Evolutionary conservation across 2,329 filamentous ascomycete species (phyloP), one percentile per base, ranked within the genome.

Genomic region (Verticillium klebahnii): DNA sequence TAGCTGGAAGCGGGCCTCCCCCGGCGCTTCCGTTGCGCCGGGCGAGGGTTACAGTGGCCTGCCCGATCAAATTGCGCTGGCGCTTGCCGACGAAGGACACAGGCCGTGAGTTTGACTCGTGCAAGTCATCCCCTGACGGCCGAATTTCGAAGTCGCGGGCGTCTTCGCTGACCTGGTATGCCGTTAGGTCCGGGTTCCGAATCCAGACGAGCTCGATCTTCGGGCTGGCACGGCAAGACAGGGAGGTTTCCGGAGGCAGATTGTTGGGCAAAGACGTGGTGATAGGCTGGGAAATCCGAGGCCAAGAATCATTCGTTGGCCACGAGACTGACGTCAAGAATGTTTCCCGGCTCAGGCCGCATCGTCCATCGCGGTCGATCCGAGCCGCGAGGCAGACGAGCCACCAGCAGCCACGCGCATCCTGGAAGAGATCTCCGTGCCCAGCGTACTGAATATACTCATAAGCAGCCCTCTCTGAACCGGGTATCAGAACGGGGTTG

Each of bases 401-500:
- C 67, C 69, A 71, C 68, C 69, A 71, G 5, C 61, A 36, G 1
- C 67, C 66, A 5, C 59, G 31, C 0, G 50, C 61, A 17, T 69
- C 67, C 45, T 69, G 65, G 25, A 71, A 68, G 2, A 69, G n/a
- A 12, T 71, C 69, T 3, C 66, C 68, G 52, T 71, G 68, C 55
- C 69, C 68, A 0, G 64, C 59, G 32, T 66, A 66, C 58, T 71
- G 69, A 25, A 71, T 45, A n/a, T 62, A 62, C 52, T 63, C 57
- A 36, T 36, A 36, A 4, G 34, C 8, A 11, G 34, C 12, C 9
- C 12, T 9, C 9, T 36, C 34, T 9, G 9, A 36, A n/a, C 17
- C 34, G 2, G 63, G 60, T 0, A 71, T 73, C 14, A 77, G 59
- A 25, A 77, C 67, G 0, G 75, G 75, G 61, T 77, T 77, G 1